Evolutionary conservation across 257 asterid species (phyloP).

Genomic region (Solanum verrucosum): DNA sequence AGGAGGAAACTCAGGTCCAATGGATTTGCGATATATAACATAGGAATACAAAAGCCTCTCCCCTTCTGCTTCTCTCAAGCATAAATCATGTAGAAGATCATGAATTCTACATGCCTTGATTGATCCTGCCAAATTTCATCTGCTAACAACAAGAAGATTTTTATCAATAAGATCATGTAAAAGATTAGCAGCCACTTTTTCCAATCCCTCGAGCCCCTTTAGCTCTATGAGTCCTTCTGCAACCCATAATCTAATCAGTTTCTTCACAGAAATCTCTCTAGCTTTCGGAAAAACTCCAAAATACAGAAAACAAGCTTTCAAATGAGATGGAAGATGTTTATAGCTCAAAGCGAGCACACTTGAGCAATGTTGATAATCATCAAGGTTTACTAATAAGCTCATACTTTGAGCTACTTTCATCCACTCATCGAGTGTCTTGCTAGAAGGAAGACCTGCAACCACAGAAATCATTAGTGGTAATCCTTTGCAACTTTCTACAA

Average conservation of each 20-base stretch:
- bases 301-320: background rate
- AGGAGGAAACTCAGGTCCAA: background rate
- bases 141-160: background rate
- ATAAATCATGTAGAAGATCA: background rate
- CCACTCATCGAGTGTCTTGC: background rate
- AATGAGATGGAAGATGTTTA: background rate
- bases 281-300: background rate
- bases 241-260: background rate
- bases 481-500: background rate
- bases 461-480: background rate
- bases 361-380: background rate
- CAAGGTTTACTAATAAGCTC: background rate
- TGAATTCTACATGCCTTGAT: background rate
- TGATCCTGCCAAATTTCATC: background rate
- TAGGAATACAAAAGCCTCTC: background rate
- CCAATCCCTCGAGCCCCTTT: background rate
- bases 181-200: background rate
- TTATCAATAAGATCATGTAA: background rate
- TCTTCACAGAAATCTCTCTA: background rate
- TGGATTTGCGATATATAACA: background rate
- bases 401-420: background rate
- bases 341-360: background rate
- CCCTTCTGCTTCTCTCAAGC: background rate
- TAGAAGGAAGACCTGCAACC: background rate
- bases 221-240: background rate